phyloP scores from a whole-genome alignment of 1,139 yeast species.

The Torulaspora globosa region DNA sequence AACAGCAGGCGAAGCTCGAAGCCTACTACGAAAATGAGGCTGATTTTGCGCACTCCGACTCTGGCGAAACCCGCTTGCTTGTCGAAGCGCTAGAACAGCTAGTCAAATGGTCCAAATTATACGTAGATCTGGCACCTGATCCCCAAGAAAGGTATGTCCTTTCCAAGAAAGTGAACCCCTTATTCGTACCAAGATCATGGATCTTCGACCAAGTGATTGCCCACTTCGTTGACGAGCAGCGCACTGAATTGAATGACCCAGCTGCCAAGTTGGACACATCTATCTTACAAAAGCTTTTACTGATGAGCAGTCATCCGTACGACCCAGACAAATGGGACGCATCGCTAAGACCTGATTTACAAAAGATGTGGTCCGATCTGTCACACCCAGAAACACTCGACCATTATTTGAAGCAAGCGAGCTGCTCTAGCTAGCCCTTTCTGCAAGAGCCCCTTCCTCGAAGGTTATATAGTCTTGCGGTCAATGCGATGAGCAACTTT shows the following conservation, averaged over 20 bases:
- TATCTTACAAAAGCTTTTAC: conserved; percentile 50
- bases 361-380: conserved; percentile 48
- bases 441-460: background rate
- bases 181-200: conserved; percentile 82
- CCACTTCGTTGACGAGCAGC: conserved; percentile 33
- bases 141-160: conserved; percentile 41
- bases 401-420: conserved; percentile 57
- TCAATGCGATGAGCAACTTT: background rate
- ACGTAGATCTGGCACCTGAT: conserved; percentile 41
- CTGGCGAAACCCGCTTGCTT: conserved; percentile 25
- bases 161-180: conserved; percentile 59
- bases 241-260: conserved; percentile 32
- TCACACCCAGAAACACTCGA: conserved; percentile 42
- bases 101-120: conserved; percentile 40
- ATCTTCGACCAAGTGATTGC: conserved; percentile 77
- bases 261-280: conserved; percentile 25
- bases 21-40: conserved; percentile 12
- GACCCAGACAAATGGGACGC: conserved; percentile 60
- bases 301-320: conserved; percentile 63
- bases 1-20: conserved; percentile 20
- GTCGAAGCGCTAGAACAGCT: conserved; percentile 36
- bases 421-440: conserved; percentile 55
- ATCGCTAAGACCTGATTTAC: conserved; percentile 51
- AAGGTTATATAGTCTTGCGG: background rate
- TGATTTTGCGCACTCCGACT: conserved; percentile 12